Evolutionary conservation across 495 filamentous ascomycete genomes (phyloP).

Genomic region (Aeminium ludgeri): DNA sequence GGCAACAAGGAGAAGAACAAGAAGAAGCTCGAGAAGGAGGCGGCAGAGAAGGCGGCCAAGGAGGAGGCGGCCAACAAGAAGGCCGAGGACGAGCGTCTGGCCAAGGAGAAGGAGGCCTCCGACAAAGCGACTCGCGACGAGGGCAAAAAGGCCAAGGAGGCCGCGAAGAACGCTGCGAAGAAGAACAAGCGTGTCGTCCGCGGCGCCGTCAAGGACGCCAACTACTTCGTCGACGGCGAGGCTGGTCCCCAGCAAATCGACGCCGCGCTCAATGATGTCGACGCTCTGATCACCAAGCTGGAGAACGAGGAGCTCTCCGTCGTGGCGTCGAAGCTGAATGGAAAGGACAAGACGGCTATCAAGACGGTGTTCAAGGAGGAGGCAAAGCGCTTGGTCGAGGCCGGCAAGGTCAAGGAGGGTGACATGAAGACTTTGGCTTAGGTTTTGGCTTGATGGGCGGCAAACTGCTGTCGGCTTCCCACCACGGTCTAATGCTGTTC

Average conservation of each 20-base stretch:
- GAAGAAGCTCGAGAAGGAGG: constrained; percentile 79
- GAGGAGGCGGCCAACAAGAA: constrained; percentile 65
- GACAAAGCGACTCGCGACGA: constrained; percentile 68
- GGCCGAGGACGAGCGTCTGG: constrained; percentile 57
- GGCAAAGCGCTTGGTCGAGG: constrained; percentile 52
- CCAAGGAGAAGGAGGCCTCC: constrained; percentile 68
- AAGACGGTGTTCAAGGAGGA: constrained; percentile 47
- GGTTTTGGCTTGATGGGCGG: constrained; percentile 3
- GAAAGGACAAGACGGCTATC: constrained; percentile 39
- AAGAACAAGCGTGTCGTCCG: constrained; percentile 97
- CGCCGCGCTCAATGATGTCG: constrained; percentile 66
- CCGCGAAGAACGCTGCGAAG: constrained; percentile 93
- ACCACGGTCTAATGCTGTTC: too few relatives aligned
- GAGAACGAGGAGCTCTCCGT: constrained; percentile 74
- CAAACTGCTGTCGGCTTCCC: too few relatives aligned
- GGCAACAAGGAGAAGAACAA: constrained; percentile 87
- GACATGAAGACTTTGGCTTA: constrained; percentile 32
- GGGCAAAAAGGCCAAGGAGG: constrained; percentile 93
- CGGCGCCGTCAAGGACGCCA: constrained; percentile 81
- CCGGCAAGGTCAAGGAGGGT: constrained; percentile 69
- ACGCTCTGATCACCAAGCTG: constrained; percentile 75
- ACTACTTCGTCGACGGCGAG: constrained; percentile 64
- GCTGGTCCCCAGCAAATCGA: constrained; percentile 61
- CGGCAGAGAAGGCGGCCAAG: constrained; percentile 63
- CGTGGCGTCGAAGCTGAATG: constrained; percentile 58